Percentiles rank a stretch among this genome's conserved stretches.
Evolutionary conservation across 345 rosid species (phyloP).

Genomic region (Linum tenue): DNA sequence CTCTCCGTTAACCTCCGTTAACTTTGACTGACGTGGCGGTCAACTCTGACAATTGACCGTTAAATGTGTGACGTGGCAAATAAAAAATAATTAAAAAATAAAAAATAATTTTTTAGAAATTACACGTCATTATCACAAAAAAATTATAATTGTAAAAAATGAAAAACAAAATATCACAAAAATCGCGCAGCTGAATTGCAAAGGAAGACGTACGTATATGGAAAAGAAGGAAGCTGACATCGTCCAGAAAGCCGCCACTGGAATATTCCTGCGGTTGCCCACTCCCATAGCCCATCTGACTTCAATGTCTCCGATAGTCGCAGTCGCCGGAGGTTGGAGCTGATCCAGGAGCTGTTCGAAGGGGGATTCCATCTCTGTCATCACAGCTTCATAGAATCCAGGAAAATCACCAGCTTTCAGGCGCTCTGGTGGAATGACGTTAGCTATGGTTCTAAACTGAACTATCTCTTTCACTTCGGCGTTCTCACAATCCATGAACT

Average conservation of each 20-base stretch:
- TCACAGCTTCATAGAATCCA: slow-evolving; percentile 16
- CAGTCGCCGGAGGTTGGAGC: slow-evolving; percentile 7
- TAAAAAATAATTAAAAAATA: too few relatives aligned
- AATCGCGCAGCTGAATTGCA: too few relatives aligned
- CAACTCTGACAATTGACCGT: too few relatives aligned
- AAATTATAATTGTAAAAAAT: too few relatives aligned
- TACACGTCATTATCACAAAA: too few relatives aligned
- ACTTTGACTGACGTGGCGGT: too few relatives aligned
- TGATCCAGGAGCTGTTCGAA: slow-evolving; percentile 9
- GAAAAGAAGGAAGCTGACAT: slow-evolving; percentile 8
- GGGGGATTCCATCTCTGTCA: slow-evolving; percentile 18
- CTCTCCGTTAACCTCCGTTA: too few relatives aligned
- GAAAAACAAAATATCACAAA: too few relatives aligned
- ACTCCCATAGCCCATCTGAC: slow-evolving; percentile 3
- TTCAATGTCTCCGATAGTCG: slow-evolving; percentile 3
- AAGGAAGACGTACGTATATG: too few relatives aligned
- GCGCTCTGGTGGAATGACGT: slow-evolving; percentile 10
- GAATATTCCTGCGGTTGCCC: slow-evolving; percentile 10
- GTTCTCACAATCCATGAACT: slow-evolving; percentile 15
- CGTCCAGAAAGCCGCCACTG: slow-evolving; percentile 12
- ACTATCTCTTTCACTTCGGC: slow-evolving; percentile 18
- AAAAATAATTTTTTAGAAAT: too few relatives aligned
- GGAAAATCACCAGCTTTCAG: slow-evolving; percentile 11
- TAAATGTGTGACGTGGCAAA: too few relatives aligned
- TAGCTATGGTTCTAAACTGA: slow-evolving; percentile 12